Percentiles rank a stretch among this genome's conserved stretches.
These are phyloP conservation scores for Eimeria praecox DNA, from an alignment of 169 alveolate genomes.

Conservation along the genomic window DNA sequence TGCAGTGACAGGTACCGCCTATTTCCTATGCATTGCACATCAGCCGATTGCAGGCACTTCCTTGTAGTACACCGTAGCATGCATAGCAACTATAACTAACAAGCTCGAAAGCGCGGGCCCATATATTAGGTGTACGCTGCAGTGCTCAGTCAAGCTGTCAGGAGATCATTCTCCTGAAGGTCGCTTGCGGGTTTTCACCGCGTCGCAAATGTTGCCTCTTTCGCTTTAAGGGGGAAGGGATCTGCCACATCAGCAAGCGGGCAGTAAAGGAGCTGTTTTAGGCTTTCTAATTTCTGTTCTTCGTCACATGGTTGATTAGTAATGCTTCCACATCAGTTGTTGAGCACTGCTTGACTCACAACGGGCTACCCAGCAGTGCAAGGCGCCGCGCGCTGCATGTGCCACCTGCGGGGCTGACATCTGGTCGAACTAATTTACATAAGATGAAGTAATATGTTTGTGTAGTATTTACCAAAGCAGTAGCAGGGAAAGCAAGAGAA, in stretches of 20 bases:
- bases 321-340: background rate
- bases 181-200: background rate
- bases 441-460: background rate
- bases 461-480: slow-evolving; percentile 1
- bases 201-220: background rate
- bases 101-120: background rate
- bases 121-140: background rate
- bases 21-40: background rate
- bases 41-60: background rate
- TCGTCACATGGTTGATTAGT: background rate
- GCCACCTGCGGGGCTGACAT: slow-evolving; percentile 73
- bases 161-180: background rate
- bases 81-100: background rate
- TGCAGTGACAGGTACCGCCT: background rate
- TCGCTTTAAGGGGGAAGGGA: background rate
- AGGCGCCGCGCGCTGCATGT: slow-evolving; percentile 56
- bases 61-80: background rate
- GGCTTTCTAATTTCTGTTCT: background rate
- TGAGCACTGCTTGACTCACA: background rate
- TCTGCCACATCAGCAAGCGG: background rate
- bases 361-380: background rate
- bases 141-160: background rate
- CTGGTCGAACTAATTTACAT: background rate
- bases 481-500: background rate
- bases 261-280: background rate